Conservation (phyloP, 495 filamentous ascomycete genomes). For the Podospora pseudopauciseta region DNA sequence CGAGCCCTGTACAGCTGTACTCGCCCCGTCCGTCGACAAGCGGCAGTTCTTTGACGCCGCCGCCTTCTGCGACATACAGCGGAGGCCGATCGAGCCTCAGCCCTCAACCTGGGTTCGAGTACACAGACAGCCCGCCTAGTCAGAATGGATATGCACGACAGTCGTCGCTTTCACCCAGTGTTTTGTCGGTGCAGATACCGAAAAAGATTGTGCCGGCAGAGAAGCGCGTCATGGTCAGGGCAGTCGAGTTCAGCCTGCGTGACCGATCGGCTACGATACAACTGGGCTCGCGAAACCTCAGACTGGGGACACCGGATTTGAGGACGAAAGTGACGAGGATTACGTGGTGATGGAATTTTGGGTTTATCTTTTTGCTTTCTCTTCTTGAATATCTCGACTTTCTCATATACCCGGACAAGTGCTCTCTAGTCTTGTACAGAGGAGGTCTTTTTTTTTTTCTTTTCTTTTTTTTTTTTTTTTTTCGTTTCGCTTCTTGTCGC, state of each 20-base stretch:
- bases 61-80: slow-evolving; percentile 7
- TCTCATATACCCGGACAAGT: neutral
- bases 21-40: slow-evolving; percentile 29
- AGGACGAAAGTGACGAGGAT: slow-evolving; percentile 44
- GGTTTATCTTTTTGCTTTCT: neutral
- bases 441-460: neutral
- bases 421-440: neutral
- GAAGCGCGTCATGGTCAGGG: slow-evolving; percentile 52
- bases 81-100: slow-evolving; percentile 11
- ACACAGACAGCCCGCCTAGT: slow-evolving; percentile 10
- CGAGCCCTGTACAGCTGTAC: slow-evolving; percentile 30
- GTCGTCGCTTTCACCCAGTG: slow-evolving; percentile 1
- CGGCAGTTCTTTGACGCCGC: slow-evolving; percentile 10
- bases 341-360: slow-evolving; percentile 36
- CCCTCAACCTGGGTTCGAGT: slow-evolving; percentile 23
- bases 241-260: slow-evolving; percentile 52
- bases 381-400: slow-evolving; percentile 7
- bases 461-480: too few species aligned
- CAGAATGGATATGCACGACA: neutral
- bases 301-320: slow-evolving; percentile 42
- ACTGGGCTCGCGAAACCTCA: slow-evolving; percentile 50
- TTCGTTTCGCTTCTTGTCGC: neutral
- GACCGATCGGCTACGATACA: slow-evolving; percentile 45
- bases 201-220: slow-evolving; percentile 40
- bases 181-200: neutral